Evolutionary conservation across 2,329 filamentous ascomycete genomes (phyloP).

Genomic region (Ceratocystis papillata): DNA sequence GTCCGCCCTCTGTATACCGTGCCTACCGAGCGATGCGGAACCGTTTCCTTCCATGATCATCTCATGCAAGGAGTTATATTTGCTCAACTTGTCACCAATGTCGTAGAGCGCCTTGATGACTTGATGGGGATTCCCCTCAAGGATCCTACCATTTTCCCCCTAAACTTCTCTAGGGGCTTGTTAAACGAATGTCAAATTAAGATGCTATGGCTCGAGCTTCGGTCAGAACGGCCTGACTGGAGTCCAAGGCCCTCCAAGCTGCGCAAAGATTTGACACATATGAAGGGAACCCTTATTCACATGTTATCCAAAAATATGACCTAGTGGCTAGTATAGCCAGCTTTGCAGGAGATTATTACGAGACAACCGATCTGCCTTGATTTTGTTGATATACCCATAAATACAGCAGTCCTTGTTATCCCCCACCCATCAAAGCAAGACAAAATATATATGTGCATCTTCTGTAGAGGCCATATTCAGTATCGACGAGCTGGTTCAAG

Average conservation of each 20-base stretch:
- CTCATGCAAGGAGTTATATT: conserved; percentile 29
- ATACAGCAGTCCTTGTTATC: no score
- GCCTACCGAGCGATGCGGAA: conserved; percentile 27
- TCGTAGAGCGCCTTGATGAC: conserved; percentile 28
- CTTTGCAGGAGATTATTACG: no score
- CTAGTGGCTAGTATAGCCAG: neutral
- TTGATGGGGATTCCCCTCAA: conserved; percentile 28
- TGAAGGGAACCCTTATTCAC: conserved; percentile 7
- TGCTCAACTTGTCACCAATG: conserved; percentile 28
- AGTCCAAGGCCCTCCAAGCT: conserved; percentile 18
- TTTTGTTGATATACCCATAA: no score
- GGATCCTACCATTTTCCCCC: conserved; percentile 5
- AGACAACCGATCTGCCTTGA: no score
- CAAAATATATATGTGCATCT: no score
- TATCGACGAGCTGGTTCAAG: no score
- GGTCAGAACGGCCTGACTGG: conserved; percentile 14
- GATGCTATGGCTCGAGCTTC: conserved; percentile 20
- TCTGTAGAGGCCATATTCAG: no score
- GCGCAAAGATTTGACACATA: conserved; percentile 1
- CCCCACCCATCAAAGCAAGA: no score
- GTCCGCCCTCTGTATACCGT: conserved; percentile 24
- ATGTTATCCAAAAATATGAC: neutral
- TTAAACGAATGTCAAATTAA: conserved; percentile 14
- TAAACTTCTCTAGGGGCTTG: neutral
- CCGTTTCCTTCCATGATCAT: conserved; percentile 27